phyloP scores from a whole-genome alignment of 2,329 filamentous ascomycete species.

The Ceratocystis smalleyi region DNA sequence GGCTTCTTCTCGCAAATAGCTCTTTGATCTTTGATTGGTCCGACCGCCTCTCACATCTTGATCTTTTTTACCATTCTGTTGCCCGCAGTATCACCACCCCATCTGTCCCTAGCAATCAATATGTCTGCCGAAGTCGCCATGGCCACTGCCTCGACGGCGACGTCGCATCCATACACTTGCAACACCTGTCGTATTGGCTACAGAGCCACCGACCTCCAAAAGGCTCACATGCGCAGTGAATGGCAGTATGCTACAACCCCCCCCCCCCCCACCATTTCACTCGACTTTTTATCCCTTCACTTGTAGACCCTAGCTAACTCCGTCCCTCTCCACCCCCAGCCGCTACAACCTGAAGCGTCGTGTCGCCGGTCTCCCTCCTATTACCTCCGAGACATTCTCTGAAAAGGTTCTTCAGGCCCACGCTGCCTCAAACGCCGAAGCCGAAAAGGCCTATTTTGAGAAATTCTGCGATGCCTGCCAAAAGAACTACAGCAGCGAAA shows the following conservation, averaged over 20 bases:
- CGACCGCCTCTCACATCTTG: not conserved
- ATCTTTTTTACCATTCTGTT: not conserved
- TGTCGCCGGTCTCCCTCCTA: constrained; percentile 76
- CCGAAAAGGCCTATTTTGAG: constrained; percentile 78
- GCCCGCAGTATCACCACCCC: not conserved
- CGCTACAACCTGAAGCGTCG: constrained; percentile 94
- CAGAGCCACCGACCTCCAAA: constrained; percentile 80
- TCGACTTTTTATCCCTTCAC: not conserved
- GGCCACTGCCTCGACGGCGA: constrained; percentile 22
- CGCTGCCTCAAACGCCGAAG: constrained; percentile 66
- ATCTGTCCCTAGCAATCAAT: not conserved
- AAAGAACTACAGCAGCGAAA: constrained; percentile 92
- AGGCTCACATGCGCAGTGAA: constrained; percentile 93
- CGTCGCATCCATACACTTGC: constrained; percentile 84
- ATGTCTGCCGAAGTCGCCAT: constrained; percentile 13
- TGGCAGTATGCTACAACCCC: constrained; percentile 62
- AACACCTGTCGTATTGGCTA: constrained; percentile 97
- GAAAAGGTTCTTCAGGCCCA: constrained; percentile 91
- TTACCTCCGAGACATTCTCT: constrained; percentile 82
- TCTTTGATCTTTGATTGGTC: not conserved
- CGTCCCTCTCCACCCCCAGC: constrained; percentile 28
- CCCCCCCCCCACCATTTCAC: not conserved
- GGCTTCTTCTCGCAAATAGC: not conserved
- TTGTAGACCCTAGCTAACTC: constrained; percentile 3
- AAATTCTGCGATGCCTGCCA: constrained; percentile 67